phyloP scores from a whole-genome alignment of 208 protist species.

The Acanthamoeba royreba region DNA sequence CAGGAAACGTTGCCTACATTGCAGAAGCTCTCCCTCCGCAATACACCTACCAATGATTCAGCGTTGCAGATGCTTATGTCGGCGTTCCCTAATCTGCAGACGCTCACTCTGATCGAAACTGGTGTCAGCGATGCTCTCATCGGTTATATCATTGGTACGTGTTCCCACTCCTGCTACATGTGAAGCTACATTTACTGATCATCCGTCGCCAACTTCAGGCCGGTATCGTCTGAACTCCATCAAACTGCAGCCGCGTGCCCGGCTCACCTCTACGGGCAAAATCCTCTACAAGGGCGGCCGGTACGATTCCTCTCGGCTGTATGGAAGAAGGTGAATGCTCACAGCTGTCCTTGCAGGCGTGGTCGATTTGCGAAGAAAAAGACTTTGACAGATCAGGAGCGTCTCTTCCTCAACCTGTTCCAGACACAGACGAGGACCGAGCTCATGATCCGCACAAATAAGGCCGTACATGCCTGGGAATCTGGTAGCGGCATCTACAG shows the following conservation, averaged over 20 bases:
- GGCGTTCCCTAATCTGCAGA: background rate
- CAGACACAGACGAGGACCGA: background rate
- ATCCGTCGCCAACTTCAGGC: background rate
- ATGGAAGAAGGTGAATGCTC: background rate
- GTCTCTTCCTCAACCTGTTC: background rate
- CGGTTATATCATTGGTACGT: background rate
- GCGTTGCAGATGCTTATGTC: constrained; percentile 24
- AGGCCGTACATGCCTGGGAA: background rate
- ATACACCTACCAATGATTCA: background rate
- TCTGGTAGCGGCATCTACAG: background rate
- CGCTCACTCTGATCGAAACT: constrained; percentile 3
- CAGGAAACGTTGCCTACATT: background rate
- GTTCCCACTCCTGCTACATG: background rate
- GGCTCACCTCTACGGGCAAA: background rate
- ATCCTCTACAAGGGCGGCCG: background rate
- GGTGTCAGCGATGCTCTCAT: constrained; percentile 24
- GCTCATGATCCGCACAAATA: background rate
- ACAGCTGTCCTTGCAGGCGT: background rate
- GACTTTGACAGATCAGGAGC: background rate
- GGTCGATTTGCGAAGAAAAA: background rate
- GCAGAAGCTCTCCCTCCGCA: background rate
- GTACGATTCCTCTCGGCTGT: background rate
- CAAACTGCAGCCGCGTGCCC: background rate
- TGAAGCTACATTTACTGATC: background rate
- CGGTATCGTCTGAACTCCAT: constrained; percentile 5